These are phyloP conservation scores for Tricharina praecox DNA, from an alignment of 495 filamentous ascomycete genomes.

Conservation along the genomic window DNA sequence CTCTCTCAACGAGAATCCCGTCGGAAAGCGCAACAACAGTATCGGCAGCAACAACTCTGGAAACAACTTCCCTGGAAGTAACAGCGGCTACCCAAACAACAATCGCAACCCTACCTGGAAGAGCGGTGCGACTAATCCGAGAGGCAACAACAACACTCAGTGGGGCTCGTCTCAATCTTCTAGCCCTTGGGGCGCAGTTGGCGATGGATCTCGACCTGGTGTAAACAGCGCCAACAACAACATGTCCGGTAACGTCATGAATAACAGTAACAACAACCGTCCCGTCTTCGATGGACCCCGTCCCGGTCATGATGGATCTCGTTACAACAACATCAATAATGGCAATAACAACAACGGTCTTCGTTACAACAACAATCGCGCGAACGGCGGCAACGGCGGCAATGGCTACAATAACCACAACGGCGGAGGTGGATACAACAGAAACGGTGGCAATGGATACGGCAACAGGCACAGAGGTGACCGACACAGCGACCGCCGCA, in stretches of 20 bases:
- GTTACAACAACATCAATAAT: not conserved
- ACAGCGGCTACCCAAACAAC: not conserved
- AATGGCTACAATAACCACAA: not conserved
- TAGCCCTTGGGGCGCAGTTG: slow-evolving; percentile 2
- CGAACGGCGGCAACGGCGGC: slow-evolving; percentile 11
- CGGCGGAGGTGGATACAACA: not conserved
- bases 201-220: not conserved
- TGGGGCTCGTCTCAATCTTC: not conserved
- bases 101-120: slow-evolving; percentile 1
- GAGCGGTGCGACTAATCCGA: not conserved
- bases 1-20: not conserved
- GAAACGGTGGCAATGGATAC: not conserved
- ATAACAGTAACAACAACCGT: too few species aligned
- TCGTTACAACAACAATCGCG: slow-evolving; percentile 16
- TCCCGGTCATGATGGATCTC: not conserved
- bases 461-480: not conserved
- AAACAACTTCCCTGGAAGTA: too few species aligned
- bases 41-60: not conserved
- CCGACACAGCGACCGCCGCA: not conserved
- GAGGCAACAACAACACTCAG: not conserved
- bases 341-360: not conserved
- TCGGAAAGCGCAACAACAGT: not conserved
- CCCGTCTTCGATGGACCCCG: not conserved
- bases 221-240: too few species aligned
- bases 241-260: too few species aligned